Evolutionary conservation across 176 grass and related monocot species (phyloP).

Genomic region (Triticum aestivum): DNA sequence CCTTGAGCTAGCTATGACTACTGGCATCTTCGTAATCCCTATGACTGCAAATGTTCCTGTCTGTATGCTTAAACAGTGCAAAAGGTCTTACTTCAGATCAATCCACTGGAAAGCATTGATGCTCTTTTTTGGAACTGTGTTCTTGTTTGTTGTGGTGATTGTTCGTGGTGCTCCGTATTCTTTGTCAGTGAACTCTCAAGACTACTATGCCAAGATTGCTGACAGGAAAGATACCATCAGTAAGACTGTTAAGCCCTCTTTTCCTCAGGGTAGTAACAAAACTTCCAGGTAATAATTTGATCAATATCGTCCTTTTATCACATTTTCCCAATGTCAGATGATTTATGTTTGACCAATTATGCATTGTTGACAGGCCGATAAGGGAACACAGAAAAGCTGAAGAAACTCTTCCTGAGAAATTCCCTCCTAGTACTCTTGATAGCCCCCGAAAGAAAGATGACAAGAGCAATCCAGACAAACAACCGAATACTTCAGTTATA

Average conservation of each 20-base stretch:
- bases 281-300: constrained; percentile 61
- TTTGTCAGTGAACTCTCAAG: constrained; percentile 36
- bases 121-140: constrained; percentile 50
- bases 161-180: constrained; percentile 35
- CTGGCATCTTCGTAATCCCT: constrained; percentile 79
- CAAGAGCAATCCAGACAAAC: constrained; percentile 37
- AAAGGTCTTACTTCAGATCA: constrained; percentile 52
- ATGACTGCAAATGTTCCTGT: constrained; percentile 77
- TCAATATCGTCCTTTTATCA: background rate
- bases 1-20: constrained; percentile 74
- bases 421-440: constrained; percentile 37
- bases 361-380: constrained; percentile 45
- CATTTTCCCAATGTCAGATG: background rate
- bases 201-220: constrained; percentile 52
- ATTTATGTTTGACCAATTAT: constrained; percentile 36
- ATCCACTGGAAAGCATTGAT: constrained; percentile 54
- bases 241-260: constrained; percentile 55
- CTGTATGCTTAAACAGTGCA: constrained; percentile 70
- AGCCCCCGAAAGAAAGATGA: constrained; percentile 40
- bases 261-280: constrained; percentile 53
- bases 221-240: constrained; percentile 27
- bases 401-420: constrained; percentile 37
- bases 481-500: constrained; percentile 38
- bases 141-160: constrained; percentile 54
- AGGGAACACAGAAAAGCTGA: constrained; percentile 60